Evolutionary conservation across 1,284 basidiomycete genomes (phyloP), one percentile per base, ranked within the genome.

Genomic region (Trichosporon coremiiforme): DNA sequence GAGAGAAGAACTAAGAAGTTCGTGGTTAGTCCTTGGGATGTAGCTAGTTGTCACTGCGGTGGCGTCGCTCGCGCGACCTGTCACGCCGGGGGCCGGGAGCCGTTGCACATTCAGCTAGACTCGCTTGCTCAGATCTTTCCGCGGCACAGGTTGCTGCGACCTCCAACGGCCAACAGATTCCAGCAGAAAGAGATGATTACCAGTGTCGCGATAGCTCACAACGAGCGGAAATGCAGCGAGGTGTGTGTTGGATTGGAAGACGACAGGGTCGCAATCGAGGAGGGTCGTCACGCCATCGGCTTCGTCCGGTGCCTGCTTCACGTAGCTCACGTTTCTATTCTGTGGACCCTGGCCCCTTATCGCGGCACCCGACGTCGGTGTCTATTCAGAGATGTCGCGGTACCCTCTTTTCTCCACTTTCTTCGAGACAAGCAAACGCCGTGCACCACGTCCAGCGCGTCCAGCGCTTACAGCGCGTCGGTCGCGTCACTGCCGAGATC

Each of bases 351-450:
- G 20, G 2, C n/a, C 9, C 47, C 47, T 53, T 53, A 53, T 53
- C 47, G 47, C 47, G 47, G 47, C 47, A 53, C 47, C 47, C 47
- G 47, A 53, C 20, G 47, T 53, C 47, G 47, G 47, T 53, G 47
- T 53, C 47, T 53, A 53, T 20, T 53, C 20, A 4, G 4, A 22
- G 20, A 20, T 20, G 20, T 53, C 15, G 15, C 6, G 3, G 45
- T n/a, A 17, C 15, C n/a, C 45, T 53, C 20, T 2, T 53, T 17
- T 15, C 41, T n/a, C 4, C 41, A 10, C 41, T 4, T 45, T 1
- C 41, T 4, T 45, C 36, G n/a, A n/a, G n/a, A n/a, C n/a, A n/a
- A n/a, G n/a, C 33, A 33, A 33, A 33, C 33, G 8, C 33, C 33
- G 33, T 33, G 33, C 33, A 33, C 4, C 33, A 4, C 33, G 33